These are phyloP conservation scores for Coccomyxa subellipsoidea DNA, from an alignment of 163 green algal genomes.

Conservation along the genomic window DNA sequence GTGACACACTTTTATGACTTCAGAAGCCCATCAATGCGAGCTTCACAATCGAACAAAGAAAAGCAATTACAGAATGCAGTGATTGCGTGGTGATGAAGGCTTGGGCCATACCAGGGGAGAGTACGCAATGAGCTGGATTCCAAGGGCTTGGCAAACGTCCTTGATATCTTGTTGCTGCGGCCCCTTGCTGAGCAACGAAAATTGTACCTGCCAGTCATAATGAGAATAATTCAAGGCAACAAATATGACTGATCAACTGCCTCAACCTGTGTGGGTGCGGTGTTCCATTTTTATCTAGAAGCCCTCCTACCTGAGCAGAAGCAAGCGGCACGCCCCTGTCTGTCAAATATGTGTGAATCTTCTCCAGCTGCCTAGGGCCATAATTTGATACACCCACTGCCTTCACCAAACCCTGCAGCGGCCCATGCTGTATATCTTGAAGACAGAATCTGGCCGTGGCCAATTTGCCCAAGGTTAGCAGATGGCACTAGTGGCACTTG, in stretches of 20 bases:
- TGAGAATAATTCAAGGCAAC: background rate
- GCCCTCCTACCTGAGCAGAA: conserved; percentile 58
- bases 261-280: too few species aligned
- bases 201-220: conserved; percentile 75
- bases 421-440: too few species aligned
- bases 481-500: too few species aligned
- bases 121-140: conserved; percentile 88
- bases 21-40: too few species aligned
- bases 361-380: conserved; percentile 80
- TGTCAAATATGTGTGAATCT: conserved; percentile 63
- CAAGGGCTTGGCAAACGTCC: conserved; percentile 72
- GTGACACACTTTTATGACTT: too few species aligned
- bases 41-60: too few species aligned
- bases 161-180: conserved; percentile 62
- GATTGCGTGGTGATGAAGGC: too few species aligned
- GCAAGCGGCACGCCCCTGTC: conserved; percentile 74
- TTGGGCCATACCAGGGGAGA: conserved; percentile 73
- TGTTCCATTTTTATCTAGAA: too few species aligned
- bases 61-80: too few species aligned
- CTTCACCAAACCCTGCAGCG: conserved; percentile 74
- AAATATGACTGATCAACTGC: background rate
- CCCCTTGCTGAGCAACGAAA: conserved; percentile 71
- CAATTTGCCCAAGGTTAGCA: too few species aligned
- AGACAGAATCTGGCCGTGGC: too few species aligned
- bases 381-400: conserved; percentile 88